Evolutionary conservation across 1,284 basidiomycete genomes (phyloP).

Genomic region (Coniophora puteana): DNA sequence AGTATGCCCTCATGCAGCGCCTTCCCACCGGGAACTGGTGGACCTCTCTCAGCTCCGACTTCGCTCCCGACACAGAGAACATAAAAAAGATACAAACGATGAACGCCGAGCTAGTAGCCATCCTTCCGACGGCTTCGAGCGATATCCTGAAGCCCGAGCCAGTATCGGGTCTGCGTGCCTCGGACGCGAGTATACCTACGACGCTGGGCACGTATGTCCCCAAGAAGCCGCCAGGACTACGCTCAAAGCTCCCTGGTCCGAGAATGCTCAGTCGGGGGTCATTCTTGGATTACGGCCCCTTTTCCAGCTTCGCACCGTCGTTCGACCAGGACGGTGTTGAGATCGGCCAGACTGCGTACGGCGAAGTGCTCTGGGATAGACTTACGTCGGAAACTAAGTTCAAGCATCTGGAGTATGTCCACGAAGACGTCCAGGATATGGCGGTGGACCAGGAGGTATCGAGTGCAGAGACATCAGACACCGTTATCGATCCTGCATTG

Average conservation of each 20-base stretch:
- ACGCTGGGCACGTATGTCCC: slow-evolving; percentile 42
- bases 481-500: slow-evolving; percentile 11
- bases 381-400: background rate
- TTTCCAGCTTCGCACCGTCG: slow-evolving; percentile 68
- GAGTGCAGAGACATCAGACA: slow-evolving; percentile 20
- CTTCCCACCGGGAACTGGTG: slow-evolving; percentile 73
- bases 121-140: slow-evolving; percentile 58
- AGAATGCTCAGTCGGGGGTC: slow-evolving; percentile 56
- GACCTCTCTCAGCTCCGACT: slow-evolving; percentile 63
- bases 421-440: background rate
- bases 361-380: slow-evolving; percentile 46
- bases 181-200: slow-evolving; percentile 15
- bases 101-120: slow-evolving; percentile 69
- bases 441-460: slow-evolving; percentile 13
- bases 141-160: no score
- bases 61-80: slow-evolving; percentile 32
- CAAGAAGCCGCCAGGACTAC: slow-evolving; percentile 35
- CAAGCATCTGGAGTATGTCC: slow-evolving; percentile 5
- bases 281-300: slow-evolving; percentile 75
- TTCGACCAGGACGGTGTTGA: slow-evolving; percentile 72
- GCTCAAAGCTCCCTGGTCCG: slow-evolving; percentile 38
- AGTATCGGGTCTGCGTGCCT: slow-evolving; percentile 27
- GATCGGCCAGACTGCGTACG: slow-evolving; percentile 56
- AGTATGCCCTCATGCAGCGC: slow-evolving; percentile 74
- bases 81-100: slow-evolving; percentile 54